Evolutionary conservation across 2,329 filamentous ascomycete genomes (phyloP).

Genomic region (Coniochaeta prunicola): DNA sequence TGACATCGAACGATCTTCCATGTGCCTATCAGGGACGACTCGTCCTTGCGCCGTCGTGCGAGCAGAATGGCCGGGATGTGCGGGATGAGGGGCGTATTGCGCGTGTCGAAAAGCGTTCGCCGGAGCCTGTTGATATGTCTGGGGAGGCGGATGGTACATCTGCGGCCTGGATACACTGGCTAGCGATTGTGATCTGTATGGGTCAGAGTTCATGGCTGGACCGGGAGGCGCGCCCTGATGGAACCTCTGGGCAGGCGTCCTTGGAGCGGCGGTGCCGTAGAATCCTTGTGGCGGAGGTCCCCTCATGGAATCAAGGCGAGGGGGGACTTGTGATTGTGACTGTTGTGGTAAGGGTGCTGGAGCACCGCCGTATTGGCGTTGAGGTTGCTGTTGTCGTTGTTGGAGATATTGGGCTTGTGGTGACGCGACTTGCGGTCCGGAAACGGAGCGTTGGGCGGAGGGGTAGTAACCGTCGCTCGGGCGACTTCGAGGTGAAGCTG

Average conservation of each 20-base stretch:
- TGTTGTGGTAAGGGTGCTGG: conserved; percentile 38
- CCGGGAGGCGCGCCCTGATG: conserved; percentile 54
- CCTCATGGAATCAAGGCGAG: conserved; percentile 50
- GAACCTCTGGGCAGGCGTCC: conserved; percentile 47
- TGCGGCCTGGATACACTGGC: conserved; percentile 68
- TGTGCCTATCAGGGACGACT: conserved; percentile 78
- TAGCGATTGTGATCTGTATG: conserved; percentile 89
- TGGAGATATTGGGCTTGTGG: conserved; percentile 38
- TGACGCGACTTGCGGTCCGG: conserved; percentile 37
- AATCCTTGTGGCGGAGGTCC: conserved; percentile 38
- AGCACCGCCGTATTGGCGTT: conserved; percentile 38
- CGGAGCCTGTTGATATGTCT: conserved; percentile 55
- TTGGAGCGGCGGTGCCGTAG: conserved; percentile 26
- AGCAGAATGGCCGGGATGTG: conserved; percentile 37
- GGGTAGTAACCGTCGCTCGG: conserved; percentile 45
- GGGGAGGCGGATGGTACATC: conserved; percentile 59
- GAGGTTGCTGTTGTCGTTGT: conserved; percentile 37
- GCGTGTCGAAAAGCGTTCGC: conserved; percentile 73
- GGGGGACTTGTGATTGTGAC: conserved; percentile 28
- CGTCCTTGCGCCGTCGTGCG: conserved; percentile 87
- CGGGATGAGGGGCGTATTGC: conserved; percentile 51
- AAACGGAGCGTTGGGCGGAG: conserved; percentile 40
- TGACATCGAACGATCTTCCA: conserved; percentile 88
- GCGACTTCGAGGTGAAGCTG: conserved; percentile 27
- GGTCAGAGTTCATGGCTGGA: conserved; percentile 74